A percentile compares a stretch with the other conserved stretches of the same genome.
These are phyloP conservation scores for Plantago coronopus DNA, from an alignment of 305 asterid species.

Conservation along the genomic window DNA sequence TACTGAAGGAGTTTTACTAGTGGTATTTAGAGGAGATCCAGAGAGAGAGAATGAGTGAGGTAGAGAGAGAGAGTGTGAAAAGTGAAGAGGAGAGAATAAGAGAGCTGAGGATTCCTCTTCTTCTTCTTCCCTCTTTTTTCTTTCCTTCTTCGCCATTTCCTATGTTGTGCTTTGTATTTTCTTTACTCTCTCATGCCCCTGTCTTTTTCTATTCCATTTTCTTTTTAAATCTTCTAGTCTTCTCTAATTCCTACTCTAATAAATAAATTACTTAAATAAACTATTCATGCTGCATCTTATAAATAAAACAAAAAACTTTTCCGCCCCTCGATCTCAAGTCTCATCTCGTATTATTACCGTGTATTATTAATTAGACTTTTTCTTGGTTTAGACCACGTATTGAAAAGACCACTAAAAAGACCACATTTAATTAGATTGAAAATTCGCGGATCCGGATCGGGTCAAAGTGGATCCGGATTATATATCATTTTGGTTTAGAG, in stretches of 20 bases:
- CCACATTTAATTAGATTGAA: too few species aligned
- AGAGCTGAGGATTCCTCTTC: slow-evolving; percentile 36
- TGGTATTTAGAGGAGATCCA: slow-evolving; percentile 57
- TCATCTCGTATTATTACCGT: too few species aligned
- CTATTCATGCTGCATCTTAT: background rate
- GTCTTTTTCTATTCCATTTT: slow-evolving; percentile 16
- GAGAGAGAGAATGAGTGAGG: slow-evolving; percentile 42
- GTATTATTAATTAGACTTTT: too few species aligned
- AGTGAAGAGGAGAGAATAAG: slow-evolving; percentile 21
- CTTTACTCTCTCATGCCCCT: slow-evolving; percentile 22
- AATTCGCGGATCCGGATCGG: too few species aligned
- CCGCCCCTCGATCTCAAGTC: too few species aligned
- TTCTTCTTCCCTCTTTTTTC: slow-evolving; percentile 35
- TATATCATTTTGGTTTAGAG: too few species aligned
- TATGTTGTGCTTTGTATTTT: slow-evolving; percentile 36
- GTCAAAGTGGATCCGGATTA: too few species aligned
- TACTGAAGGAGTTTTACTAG: slow-evolving; percentile 15
- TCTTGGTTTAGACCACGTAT: too few species aligned
- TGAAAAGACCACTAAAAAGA: too few species aligned
- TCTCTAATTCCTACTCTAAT: too few species aligned
- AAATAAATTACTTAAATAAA: slow-evolving; percentile 23
- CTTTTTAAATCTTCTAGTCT: slow-evolving; percentile 19
- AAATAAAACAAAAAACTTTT: too few species aligned
- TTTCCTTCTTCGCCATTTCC: slow-evolving; percentile 66
- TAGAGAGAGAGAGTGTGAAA: slow-evolving; percentile 28